A percentile compares a stretch with the other conserved stretches of the same genome.
Evolutionary conservation across 2,329 filamentous ascomycete species (phyloP).

Genomic region (Colletotrichum sublineola): DNA sequence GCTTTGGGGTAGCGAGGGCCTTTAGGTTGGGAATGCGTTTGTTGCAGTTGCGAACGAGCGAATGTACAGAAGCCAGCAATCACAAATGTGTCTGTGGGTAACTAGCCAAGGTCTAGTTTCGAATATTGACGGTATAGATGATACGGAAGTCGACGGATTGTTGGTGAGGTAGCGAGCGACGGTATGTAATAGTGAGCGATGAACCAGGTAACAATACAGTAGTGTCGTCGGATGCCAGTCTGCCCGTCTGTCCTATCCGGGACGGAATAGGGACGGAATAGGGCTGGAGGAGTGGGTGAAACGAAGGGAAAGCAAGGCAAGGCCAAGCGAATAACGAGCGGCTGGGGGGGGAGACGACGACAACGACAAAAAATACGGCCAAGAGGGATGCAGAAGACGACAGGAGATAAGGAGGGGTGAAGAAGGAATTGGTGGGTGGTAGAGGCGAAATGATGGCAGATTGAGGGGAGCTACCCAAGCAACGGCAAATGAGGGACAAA

Average conservation of each 20-base stretch:
- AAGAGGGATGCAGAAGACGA: slow-evolving; percentile 4
- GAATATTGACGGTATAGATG: background rate
- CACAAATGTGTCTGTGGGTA: background rate
- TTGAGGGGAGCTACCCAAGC: slow-evolving; percentile 34
- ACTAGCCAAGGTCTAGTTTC: background rate
- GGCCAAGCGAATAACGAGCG: slow-evolving; percentile 21
- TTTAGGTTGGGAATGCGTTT: slow-evolving; percentile 2
- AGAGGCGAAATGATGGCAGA: slow-evolving; percentile 41
- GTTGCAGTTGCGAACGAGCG: slow-evolving; percentile 16
- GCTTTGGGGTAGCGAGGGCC: background rate
- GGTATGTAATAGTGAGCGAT: slow-evolving; percentile 17
- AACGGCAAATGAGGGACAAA: slow-evolving; percentile 39
- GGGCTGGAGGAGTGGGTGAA: slow-evolving; percentile 8
- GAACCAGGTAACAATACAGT: background rate
- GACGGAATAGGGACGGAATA: slow-evolving; percentile 19
- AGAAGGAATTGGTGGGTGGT: slow-evolving; percentile 31
- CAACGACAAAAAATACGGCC: background rate
- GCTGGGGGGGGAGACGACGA: background rate
- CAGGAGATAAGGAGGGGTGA: slow-evolving; percentile 36
- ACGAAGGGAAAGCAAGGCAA: slow-evolving; percentile 16
- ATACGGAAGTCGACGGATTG: background rate
- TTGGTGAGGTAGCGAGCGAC: slow-evolving; percentile 22
- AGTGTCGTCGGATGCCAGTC: background rate
- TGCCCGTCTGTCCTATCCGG: background rate
- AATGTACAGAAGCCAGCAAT: slow-evolving; percentile 1